Conservation (phyloP, 495 filamentous ascomycete species). For the Penicillium coffeae region DNA sequence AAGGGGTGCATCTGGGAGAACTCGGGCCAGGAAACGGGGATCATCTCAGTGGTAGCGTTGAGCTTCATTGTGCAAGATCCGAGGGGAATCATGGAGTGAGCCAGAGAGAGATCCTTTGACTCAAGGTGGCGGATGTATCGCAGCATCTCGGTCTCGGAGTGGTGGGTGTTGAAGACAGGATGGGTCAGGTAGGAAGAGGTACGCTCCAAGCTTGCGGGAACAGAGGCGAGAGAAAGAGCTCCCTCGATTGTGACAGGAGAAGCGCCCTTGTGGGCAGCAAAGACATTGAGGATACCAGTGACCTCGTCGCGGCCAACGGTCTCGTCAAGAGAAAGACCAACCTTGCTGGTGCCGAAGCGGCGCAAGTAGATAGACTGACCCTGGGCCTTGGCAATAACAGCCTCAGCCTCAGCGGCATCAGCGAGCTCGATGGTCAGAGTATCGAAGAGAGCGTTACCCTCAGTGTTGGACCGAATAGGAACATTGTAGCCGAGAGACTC, state of each 20-base stretch:
- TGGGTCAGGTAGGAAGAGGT: conserved; percentile 79
- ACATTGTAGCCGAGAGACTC: conserved; percentile 62
- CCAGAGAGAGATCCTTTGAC: conserved; percentile 91
- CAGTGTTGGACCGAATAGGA: conserved; percentile 50
- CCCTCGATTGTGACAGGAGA: conserved; percentile 36
- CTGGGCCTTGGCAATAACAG: conserved; percentile 49
- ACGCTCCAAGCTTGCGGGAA: conserved; percentile 63
- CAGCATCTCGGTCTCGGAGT: conserved; percentile 93
- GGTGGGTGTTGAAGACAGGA: conserved; percentile 94
- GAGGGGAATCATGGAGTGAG: conserved; percentile 98
- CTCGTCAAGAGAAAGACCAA: conserved; percentile 73
- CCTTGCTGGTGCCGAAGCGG: conserved; percentile 52
- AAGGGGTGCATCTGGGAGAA: conserved; percentile 88
- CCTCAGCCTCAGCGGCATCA: conserved; percentile 37
- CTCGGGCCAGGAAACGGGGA: conserved; percentile 79
- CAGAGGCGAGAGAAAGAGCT: conserved; percentile 40
- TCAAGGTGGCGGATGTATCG: conserved; percentile 94
- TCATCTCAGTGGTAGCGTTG: conserved; percentile 93
- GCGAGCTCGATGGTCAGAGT: conserved; percentile 67
- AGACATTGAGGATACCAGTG: conserved; percentile 55
- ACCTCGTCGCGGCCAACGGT: conserved; percentile 61
- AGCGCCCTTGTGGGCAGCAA: conserved; percentile 42
- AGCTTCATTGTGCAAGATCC: conserved; percentile 99
- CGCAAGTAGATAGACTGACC: conserved; percentile 60
- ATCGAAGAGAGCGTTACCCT: conserved; percentile 66